Conservation (phyloP, 106 monocot genomes). For the Allium fistulosum region DNA sequence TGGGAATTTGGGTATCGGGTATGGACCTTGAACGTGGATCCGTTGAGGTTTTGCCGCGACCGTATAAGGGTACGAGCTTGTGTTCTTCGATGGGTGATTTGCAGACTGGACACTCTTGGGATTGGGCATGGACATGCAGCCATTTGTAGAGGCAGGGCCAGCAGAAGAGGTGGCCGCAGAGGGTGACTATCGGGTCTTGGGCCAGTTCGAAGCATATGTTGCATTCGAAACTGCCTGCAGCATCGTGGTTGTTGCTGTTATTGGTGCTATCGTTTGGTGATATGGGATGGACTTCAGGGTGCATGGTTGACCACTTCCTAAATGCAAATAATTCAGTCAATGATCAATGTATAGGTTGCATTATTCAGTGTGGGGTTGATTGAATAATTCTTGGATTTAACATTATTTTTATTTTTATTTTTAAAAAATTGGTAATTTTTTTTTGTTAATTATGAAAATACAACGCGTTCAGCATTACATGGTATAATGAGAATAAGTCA, state of each 20-base stretch:
- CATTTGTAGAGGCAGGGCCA: slow-evolving; percentile 80
- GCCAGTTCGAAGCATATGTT: slow-evolving; percentile 81
- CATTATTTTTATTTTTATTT: too few relatives aligned
- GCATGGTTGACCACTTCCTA: too few relatives aligned
- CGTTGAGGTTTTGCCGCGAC: slow-evolving; percentile 34
- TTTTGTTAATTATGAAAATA: too few relatives aligned
- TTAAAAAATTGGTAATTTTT: too few relatives aligned
- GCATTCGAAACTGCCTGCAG: slow-evolving; percentile 59
- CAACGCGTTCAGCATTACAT: too few relatives aligned
- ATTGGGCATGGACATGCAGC: slow-evolving; percentile 55
- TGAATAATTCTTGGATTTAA: too few relatives aligned
- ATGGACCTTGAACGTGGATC: slow-evolving; percentile 41
- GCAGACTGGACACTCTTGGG: slow-evolving; percentile 69
- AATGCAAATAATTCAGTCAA: too few relatives aligned
- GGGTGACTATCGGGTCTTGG: slow-evolving; percentile 53
- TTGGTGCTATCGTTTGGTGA: slow-evolving; percentile 12
- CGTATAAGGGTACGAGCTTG: slow-evolving; percentile 62
- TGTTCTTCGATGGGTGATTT: slow-evolving; percentile 54
- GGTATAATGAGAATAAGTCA: too few relatives aligned
- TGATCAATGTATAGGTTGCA: too few relatives aligned
- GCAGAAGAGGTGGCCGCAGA: slow-evolving; percentile 73
- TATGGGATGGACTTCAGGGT: neutral
- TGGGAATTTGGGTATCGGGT: slow-evolving; percentile 39
- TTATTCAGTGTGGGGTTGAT: too few relatives aligned
- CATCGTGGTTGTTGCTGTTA: slow-evolving; percentile 22